Percentiles rank a stretch among this genome's conserved stretches.
These are phyloP conservation scores for Gymnopus androsaceus DNA, from an alignment of 1,284 basidiomycete species.

Conservation along the genomic window DNA sequence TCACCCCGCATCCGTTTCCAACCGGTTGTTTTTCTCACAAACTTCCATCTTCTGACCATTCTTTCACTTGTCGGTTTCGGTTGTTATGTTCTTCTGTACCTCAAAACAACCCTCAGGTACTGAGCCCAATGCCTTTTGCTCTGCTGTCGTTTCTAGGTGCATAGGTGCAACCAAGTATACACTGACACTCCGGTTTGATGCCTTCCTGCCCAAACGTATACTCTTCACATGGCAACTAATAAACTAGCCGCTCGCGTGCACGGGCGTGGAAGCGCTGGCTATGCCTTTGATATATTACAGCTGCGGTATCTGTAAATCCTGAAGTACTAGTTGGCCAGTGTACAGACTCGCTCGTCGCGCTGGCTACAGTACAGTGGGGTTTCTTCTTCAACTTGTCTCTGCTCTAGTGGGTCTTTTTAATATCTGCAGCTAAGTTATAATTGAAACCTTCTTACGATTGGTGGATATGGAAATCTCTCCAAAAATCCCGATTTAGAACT, in stretches of 20 bases:
- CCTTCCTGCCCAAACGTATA: neutral
- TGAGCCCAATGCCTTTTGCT: neutral
- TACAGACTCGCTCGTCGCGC: neutral
- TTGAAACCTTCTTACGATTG: no score
- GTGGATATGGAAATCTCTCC: no score
- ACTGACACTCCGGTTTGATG: conserved; percentile 9
- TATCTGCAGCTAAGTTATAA: no score
- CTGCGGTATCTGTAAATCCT: neutral
- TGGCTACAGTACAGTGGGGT: no score
- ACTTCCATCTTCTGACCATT: neutral
- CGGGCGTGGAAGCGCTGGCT: no score
- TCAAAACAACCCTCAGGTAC: neutral
- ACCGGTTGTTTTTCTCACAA: neutral
- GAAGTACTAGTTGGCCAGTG: neutral
- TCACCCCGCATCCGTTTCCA: neutral
- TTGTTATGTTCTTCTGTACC: neutral
- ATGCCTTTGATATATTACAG: neutral
- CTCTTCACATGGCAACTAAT: conserved; percentile 5
- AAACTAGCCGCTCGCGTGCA: neutral
- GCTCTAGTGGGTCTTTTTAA: no score
- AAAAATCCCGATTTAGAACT: no score
- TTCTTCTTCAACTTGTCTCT: no score
- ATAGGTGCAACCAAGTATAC: conserved; percentile 1
- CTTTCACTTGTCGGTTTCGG: neutral
- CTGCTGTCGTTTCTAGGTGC: conserved; percentile 7